Base-by-base conservation (phyloP, 139 green algal species). In the Picochlorum sp. region DNA sequence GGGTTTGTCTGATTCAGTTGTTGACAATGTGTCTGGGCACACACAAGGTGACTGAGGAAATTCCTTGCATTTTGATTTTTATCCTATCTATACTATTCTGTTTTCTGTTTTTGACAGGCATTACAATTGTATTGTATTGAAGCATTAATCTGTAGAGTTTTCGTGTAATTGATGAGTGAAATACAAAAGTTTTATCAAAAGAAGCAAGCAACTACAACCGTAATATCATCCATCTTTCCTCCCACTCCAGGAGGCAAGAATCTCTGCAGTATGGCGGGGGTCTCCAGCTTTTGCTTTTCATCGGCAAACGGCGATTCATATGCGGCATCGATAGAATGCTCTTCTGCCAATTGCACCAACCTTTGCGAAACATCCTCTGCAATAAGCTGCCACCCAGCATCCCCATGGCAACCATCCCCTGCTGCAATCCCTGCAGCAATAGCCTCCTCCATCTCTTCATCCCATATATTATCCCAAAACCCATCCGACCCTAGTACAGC, bases 391-490 rank as follows among this genome's bases (percentile, higher is more conserved):
- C 51, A 30, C 10, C 51, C 51, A 59, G 6, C 18, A 34, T 18
- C 13, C 13, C 23, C 23, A 59, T 34, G 7, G 21, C 20, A 30
- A 26, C n/a, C 20, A 28, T 34, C n/a, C 11, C n/a, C 9, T 59
- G 11, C 49, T 1, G 49, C 57, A 50, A 71, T 56, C n/a, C 28
- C 49, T 38, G 47, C 57, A 16, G 56, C 54, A 14, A 88, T 77
- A 5, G 90, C 37, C 14, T 56, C 34, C 20, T 68, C 73, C 24
- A 99, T 64, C 67, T 97, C 84, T 2, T 89, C 66, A 56, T 94
- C 80, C 80, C 86, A 97, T 28, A 99, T 49, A 76, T 99, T 99
- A 80, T 99, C 94, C 60, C 93, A 97, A 57, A 99, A 72, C 8
- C 94, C 94, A 68, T 99, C 94, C 0, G 81, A 89, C 62, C 80